Conservation (phyloP, 495 filamentous ascomycete species). For the Oleoguttula mirabilis region DNA sequence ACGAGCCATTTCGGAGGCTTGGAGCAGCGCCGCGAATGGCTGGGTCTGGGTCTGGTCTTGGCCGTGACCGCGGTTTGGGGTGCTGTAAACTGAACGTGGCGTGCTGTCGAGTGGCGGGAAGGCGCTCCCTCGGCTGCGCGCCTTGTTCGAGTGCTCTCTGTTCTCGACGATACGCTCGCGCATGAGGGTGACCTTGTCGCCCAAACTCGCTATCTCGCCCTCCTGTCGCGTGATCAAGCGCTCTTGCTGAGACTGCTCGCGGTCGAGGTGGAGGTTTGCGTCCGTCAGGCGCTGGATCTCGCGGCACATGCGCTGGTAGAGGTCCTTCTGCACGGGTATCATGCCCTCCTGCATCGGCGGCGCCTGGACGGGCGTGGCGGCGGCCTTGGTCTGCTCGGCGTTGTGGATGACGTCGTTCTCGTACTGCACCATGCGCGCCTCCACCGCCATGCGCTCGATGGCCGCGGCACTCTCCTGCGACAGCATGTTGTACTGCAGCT, state of each 20-base stretch:
- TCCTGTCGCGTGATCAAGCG: slow-evolving; percentile 56
- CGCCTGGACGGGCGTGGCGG: slow-evolving; percentile 27
- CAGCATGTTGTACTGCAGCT: slow-evolving; percentile 79
- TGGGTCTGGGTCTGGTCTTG: slow-evolving; percentile 15
- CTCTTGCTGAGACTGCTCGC: slow-evolving; percentile 43
- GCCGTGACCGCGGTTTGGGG: slow-evolving; percentile 28
- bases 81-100: slow-evolving; percentile 17
- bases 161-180: slow-evolving; percentile 79
- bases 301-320: slow-evolving; percentile 15
- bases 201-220: slow-evolving; percentile 51
- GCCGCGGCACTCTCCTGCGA: slow-evolving; percentile 78
- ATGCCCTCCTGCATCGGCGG: slow-evolving; percentile 16
- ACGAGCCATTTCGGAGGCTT: slow-evolving; percentile 61
- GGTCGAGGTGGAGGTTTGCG: slow-evolving; percentile 2
- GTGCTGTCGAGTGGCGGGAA: slow-evolving; percentile 12
- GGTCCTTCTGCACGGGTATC: slow-evolving; percentile 18
- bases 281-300: slow-evolving; percentile 16
- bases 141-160: slow-evolving; percentile 63
- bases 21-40: slow-evolving; percentile 59
- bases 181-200: slow-evolving; percentile 61
- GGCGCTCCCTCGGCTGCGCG: slow-evolving; percentile 33
- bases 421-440: slow-evolving; percentile 80
- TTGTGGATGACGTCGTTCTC: slow-evolving; percentile 80
- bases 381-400: slow-evolving; percentile 37
- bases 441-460: slow-evolving; percentile 75